Conservation (phyloP, 345 rosid genomes). For the thale cress (Arabidopsis thaliana) region TAIR10.1 NC_003074.8:22718001-22718500, state of each 20-base stretch:
- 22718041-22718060: constrained; percentile 67
- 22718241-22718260: background rate
- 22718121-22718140: constrained; percentile 57
- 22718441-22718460: too few species aligned
- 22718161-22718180: constrained; percentile 46
- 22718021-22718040: background rate
- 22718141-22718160: constrained; percentile 73
- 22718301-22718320: background rate
- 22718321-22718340: background rate
- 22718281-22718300: background rate
- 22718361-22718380: background rate
- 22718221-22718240: constrained; percentile 39
- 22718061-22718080: constrained; percentile 78
- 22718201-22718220: constrained; percentile 66
- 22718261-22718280: background rate
- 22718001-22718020: constrained; percentile 1
- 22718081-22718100: constrained; percentile 78
- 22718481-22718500: background rate
- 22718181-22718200: constrained; percentile 58
- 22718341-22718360: background rate
- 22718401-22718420: too few species aligned
- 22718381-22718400: background rate
- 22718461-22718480: background rate
- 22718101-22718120: constrained; percentile 70
- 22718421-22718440: too few species aligned